phyloP scores from a whole-genome alignment of 2,329 filamentous ascomycete species.

The Talaromyces atroroseus region DNA sequence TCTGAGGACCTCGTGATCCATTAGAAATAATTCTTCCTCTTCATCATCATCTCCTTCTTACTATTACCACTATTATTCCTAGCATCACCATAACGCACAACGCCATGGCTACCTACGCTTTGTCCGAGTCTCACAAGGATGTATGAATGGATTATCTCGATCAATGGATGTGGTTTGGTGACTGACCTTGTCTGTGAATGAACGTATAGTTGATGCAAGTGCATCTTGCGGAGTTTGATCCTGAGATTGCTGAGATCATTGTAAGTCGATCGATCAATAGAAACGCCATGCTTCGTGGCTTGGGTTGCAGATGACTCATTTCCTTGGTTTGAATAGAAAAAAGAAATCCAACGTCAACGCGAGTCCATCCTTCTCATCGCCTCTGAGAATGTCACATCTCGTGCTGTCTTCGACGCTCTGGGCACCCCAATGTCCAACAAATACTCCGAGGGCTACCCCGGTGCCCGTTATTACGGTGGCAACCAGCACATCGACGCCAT shows the following conservation, averaged over 20 bases:
- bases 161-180: neutral
- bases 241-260: constrained; percentile 96
- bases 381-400: constrained; percentile 98
- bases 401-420: constrained; percentile 94
- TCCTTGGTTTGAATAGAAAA: constrained; percentile 55
- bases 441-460: constrained; percentile 98
- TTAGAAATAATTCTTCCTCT: neutral
- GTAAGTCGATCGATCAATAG: constrained; percentile 46
- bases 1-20: neutral
- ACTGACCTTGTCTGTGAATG: neutral
- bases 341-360: constrained; percentile 92
- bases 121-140: constrained; percentile 61
- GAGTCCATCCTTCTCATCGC: constrained; percentile 98
- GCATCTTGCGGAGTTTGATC: constrained; percentile 83
- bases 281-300: constrained; percentile 16
- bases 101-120: constrained; percentile 53
- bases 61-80: no score
- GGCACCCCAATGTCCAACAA: constrained; percentile 97
- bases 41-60: neutral
- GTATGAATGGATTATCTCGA: constrained; percentile 39
- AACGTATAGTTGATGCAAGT: constrained; percentile 80
- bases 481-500: constrained; percentile 98
- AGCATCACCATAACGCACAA: neutral
- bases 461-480: constrained; percentile 96
- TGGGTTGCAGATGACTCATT: constrained; percentile 19